Percentiles rank a stretch among this genome's conserved stretches.
Evolutionary conservation across 2,329 filamentous ascomycete species (phyloP).

Genomic region (Penicillium sp.): DNA sequence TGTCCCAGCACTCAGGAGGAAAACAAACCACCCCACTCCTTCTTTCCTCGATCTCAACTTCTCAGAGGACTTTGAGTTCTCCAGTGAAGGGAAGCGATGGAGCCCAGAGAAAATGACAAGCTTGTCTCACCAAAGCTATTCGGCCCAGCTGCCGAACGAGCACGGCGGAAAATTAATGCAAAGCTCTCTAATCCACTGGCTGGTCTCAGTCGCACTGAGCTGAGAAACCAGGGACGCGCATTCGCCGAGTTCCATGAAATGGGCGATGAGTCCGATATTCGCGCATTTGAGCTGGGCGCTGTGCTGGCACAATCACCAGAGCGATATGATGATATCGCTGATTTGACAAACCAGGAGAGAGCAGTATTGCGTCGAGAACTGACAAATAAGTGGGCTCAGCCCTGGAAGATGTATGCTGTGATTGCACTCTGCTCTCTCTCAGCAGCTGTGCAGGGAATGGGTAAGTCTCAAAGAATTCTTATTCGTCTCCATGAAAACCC

Average conservation of each 20-base stretch:
- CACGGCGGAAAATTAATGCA: conserved; percentile 46
- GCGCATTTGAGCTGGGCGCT: conserved; percentile 62
- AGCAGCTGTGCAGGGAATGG: conserved; percentile 71
- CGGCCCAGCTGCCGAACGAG: conserved; percentile 42
- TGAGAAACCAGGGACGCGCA: conserved; percentile 58
- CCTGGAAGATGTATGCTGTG: conserved; percentile 64
- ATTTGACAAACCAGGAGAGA: conserved; percentile 61
- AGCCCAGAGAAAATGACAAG: conserved; percentile 10
- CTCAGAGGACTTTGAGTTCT: neutral
- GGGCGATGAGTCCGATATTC: conserved; percentile 57
- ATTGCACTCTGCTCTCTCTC: conserved; percentile 68
- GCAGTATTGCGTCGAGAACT: conserved; percentile 61
- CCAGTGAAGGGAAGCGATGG: neutral
- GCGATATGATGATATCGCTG: conserved; percentile 53
- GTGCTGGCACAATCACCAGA: conserved; percentile 59
- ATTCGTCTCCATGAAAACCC: neutral
- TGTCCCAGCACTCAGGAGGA: neutral
- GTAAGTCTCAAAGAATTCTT: conserved; percentile 32
- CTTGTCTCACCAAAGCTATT: conserved; percentile 26
- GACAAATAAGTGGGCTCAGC: conserved; percentile 70
- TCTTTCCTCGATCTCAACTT: neutral
- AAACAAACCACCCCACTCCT: neutral
- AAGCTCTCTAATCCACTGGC: conserved; percentile 58
- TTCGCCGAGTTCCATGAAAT: conserved; percentile 61
- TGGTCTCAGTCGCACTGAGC: conserved; percentile 51